phyloP scores from a whole-genome alignment of 2,329 filamentous ascomycete genomes.

The Botrytis fabae region DNA sequence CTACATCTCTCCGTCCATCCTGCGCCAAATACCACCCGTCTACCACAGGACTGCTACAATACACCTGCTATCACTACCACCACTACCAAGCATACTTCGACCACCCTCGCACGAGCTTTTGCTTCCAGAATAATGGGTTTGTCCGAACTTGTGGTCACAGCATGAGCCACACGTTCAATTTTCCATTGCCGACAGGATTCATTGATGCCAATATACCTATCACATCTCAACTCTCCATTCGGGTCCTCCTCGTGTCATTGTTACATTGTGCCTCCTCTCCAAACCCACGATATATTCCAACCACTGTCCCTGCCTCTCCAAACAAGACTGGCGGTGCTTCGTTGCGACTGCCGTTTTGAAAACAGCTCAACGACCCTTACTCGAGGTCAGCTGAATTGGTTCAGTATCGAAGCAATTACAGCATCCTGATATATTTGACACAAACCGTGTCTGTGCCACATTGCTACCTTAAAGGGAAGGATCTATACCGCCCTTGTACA shows the following conservation, averaged over 20 bases:
- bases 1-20: not conserved
- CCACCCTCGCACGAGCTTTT: constrained; percentile 35
- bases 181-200: constrained; percentile 33
- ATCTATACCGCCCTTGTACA: constrained; percentile 27
- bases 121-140: constrained; percentile 40
- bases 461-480: constrained; percentile 30
- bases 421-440: constrained; percentile 32
- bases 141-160: constrained; percentile 35
- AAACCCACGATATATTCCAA: constrained; percentile 21
- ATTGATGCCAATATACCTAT: constrained; percentile 30
- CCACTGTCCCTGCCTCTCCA: constrained; percentile 28
- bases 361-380: constrained; percentile 25
- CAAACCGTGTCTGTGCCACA: constrained; percentile 35
- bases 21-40: constrained; percentile 29
- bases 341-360: constrained; percentile 34
- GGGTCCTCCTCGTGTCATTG: constrained; percentile 27
- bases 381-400: constrained; percentile 33
- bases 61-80: no score
- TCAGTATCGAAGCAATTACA: constrained; percentile 29
- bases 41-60: not conserved
- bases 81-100: constrained; percentile 25
- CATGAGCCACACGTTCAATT: constrained; percentile 38
- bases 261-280: constrained; percentile 27
- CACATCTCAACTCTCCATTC: constrained; percentile 26
- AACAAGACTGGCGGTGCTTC: constrained; percentile 36